Evolutionary conservation across 495 filamentous ascomycete genomes (phyloP).

Genomic region (Massariosphaeria phaeospora): DNA sequence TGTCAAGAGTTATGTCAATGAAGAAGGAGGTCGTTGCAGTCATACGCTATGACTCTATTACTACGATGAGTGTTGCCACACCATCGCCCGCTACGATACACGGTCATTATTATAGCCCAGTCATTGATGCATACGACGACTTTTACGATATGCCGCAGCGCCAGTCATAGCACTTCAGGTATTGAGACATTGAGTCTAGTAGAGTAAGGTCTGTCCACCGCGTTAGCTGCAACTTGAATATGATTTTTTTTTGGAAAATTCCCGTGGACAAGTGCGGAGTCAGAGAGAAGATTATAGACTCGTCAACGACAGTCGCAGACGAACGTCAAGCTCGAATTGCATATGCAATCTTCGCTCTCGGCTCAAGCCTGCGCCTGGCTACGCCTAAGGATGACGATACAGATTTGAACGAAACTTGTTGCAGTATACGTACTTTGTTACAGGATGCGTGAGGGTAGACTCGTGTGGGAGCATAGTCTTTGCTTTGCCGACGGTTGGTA

Average conservation of each 20-base stretch:
- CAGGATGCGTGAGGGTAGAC: neutral
- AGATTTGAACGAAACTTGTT: conserved; percentile 56
- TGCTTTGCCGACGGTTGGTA: neutral
- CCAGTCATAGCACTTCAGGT: too few species aligned
- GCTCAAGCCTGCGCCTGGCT: conserved; percentile 37
- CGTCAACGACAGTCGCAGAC: conserved; percentile 26
- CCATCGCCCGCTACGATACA: too few species aligned
- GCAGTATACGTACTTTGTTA: conserved; percentile 39
- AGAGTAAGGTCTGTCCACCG: neutral
- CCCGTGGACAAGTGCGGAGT: conserved; percentile 19
- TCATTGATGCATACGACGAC: too few species aligned
- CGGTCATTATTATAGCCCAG: too few species aligned
- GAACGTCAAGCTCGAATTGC: conserved; percentile 1
- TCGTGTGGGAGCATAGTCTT: neutral
- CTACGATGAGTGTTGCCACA: too few species aligned
- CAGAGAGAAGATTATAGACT: conserved; percentile 60
- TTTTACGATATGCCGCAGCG: too few species aligned
- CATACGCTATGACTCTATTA: too few species aligned
- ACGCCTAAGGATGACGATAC: conserved; percentile 68
- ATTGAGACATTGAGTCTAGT: too few species aligned
- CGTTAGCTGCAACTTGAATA: too few species aligned
- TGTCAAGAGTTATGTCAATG: too few species aligned
- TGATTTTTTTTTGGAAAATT: too few species aligned
- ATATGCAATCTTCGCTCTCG: conserved; percentile 26
- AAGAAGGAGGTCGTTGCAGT: too few species aligned